Evolutionary conservation across 139 green algal genomes (phyloP), one percentile per base, ranked within the genome.

Genomic region (Chlorella vulgaris): DNA sequence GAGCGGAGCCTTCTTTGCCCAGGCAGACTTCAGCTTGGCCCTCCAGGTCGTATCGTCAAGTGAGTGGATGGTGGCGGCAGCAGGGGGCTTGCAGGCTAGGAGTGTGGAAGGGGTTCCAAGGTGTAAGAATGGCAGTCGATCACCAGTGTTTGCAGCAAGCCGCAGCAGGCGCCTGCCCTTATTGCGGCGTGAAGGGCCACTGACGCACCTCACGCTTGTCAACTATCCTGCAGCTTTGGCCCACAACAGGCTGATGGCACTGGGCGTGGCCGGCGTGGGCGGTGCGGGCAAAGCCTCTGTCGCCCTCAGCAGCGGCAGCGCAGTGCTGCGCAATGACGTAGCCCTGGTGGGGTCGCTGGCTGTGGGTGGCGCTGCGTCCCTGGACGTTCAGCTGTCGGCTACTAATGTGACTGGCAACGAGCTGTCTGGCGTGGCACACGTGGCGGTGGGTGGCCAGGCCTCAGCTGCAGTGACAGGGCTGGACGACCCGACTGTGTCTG

Each of bases 221-320:
- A n/a, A n/a, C n/a, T n/a, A n/a, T n/a, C 47, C 47, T 58, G 47
- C 47, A 79, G 73, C 29, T 0, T 1, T 79, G 19, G 19, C 28
- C 8, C 13, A 35, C 73, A 79, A 79, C 73, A 35, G 15, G 35
- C 36, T 79, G 73, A 24, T 79, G 53, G 50, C 73, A 7, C 47
- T 63, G 0, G 73, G 51, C 10, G 33, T 38, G 29, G 73, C 29
- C 4, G 73, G 24, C 1, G 73, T 79, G 53, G 73, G 73, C 8
- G 73, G n/a, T 3, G 42, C 73, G 29, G 58, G 35, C 24, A 26
- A 50, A 2, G 53, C 28, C 24, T 39, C 73, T 24, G 7, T 79
- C 7, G 18, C 58, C 24, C 51, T 79, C 33, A 28, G 51, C 18
- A 22, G 50, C 8, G 53, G 73, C 73, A 79, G 53, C 28, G 28